These are phyloP conservation scores for Pharnaceum exiguum DNA, from an alignment of 148 eudicot genomes.

Conservation along the genomic window DNA sequence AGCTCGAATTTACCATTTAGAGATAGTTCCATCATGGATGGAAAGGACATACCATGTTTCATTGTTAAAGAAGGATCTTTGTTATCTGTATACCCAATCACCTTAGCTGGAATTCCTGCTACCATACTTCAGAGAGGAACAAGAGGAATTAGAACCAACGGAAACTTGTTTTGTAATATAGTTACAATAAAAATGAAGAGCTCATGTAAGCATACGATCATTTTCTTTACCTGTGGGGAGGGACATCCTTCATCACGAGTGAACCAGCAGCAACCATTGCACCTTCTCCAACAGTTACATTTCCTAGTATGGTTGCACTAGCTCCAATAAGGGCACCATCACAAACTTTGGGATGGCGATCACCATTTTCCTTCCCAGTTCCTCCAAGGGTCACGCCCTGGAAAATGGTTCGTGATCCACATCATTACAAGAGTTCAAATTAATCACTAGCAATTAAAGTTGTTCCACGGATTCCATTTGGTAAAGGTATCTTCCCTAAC, in stretches of 20 bases:
- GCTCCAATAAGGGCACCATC: slow-evolving; percentile 67
- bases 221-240: slow-evolving; percentile 46
- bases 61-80: slow-evolving; percentile 56
- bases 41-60: slow-evolving; percentile 45
- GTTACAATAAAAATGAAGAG: not conserved
- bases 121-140: slow-evolving; percentile 39
- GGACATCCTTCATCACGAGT: slow-evolving; percentile 51
- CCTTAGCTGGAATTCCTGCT: slow-evolving; percentile 61
- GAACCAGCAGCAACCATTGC: slow-evolving; percentile 71
- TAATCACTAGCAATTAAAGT: not conserved
- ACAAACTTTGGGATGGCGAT: slow-evolving; percentile 63
- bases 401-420: not conserved
- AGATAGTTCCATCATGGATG: not conserved
- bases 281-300: slow-evolving; percentile 53
- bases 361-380: slow-evolving; percentile 54
- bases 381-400: slow-evolving; percentile 73
- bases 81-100: slow-evolving; percentile 52
- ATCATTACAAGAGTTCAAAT: not conserved
- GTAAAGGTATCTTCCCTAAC: not conserved
- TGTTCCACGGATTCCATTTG: not conserved
- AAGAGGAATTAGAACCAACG: not conserved
- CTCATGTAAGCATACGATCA: not conserved
- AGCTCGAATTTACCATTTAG: not conserved
- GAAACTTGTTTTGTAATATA: not conserved
- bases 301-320: slow-evolving; percentile 52